A percentile compares a stretch with the other conserved stretches of the same genome.
These are phyloP conservation scores for Melampsora occidentalis DNA, from an alignment of 1,284 basidiomycete genomes.

Conservation along the genomic window DNA sequence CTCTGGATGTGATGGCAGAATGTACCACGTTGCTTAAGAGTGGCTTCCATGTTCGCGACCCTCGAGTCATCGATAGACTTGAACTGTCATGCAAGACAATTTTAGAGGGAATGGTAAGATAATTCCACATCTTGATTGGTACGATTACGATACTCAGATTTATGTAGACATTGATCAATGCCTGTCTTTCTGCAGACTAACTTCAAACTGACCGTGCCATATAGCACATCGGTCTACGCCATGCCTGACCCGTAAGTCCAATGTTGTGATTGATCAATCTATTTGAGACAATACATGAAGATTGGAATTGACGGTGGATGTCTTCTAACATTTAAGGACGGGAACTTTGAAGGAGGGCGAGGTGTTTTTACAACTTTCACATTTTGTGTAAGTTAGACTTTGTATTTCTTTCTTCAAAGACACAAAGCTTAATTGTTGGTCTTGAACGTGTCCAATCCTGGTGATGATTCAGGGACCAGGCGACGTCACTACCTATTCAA, in stretches of 20 bases:
- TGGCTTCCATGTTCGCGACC: constrained; percentile 15
- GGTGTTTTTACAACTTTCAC: constrained; percentile 36
- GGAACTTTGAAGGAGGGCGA: constrained; percentile 38
- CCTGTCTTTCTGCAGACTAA: constrained; percentile 3
- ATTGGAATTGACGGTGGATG: no score
- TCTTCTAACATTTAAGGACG: constrained; percentile 17
- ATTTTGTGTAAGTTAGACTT: constrained; percentile 22
- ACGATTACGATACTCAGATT: not conserved
- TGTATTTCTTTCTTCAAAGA: not conserved
- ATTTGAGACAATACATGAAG: no score
- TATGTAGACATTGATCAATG: not conserved
- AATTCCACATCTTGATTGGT: not conserved
- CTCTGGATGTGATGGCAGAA: constrained; percentile 15
- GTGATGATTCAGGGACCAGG: constrained; percentile 13
- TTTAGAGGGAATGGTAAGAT: constrained; percentile 29
- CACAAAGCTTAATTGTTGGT: no score
- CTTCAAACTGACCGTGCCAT: constrained; percentile 27
- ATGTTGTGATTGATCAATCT: no score
- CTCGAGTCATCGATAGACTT: constrained; percentile 24
- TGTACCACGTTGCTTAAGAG: constrained; percentile 17
- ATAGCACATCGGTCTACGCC: constrained; percentile 28
- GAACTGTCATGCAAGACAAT: constrained; percentile 6
- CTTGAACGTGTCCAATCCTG: no score
- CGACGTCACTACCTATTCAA: constrained; percentile 20
- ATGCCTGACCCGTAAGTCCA: constrained; percentile 41